Evolutionary conservation across 1,284 basidiomycete genomes (phyloP).

Genomic region (Coniferiporia weirii): DNA sequence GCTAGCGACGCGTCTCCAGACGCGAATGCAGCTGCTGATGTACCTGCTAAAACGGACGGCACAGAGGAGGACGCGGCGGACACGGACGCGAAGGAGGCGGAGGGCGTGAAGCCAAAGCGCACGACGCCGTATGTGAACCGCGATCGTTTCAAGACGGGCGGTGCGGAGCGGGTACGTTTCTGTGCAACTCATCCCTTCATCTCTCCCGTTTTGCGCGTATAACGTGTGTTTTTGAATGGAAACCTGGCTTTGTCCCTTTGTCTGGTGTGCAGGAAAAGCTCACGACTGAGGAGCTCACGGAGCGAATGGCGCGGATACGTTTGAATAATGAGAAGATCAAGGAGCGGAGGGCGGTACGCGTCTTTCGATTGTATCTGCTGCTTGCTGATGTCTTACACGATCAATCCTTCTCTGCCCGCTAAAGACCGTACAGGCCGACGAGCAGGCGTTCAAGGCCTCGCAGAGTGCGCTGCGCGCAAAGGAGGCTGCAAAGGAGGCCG

Average conservation of each 20-base stretch:
- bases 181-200: not conserved
- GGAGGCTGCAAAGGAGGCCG: constrained; percentile 46
- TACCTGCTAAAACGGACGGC: not conserved
- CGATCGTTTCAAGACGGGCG: constrained; percentile 75
- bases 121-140: constrained; percentile 61
- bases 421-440: constrained; percentile 72
- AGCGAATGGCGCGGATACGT: constrained; percentile 68
- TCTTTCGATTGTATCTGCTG: not conserved
- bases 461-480: constrained; percentile 55
- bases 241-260: constrained; percentile 19
- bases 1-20: not conserved
- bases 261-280: constrained; percentile 55
- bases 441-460: constrained; percentile 66
- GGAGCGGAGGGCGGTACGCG: constrained; percentile 57
- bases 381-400: too few species aligned
- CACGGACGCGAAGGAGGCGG: constrained; percentile 13
- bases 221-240: too few species aligned
- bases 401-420: not conserved
- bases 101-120: constrained; percentile 25
- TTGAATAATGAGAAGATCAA: constrained; percentile 81
- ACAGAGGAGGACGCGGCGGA: constrained; percentile 11
- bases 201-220: not conserved
- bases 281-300: constrained; percentile 63
- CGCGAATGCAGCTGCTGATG: not conserved
- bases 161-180: constrained; percentile 57